These are phyloP conservation scores for Aaosphaeria pasadenensis DNA, from an alignment of 2,329 filamentous ascomycete species.

Conservation along the genomic window DNA sequence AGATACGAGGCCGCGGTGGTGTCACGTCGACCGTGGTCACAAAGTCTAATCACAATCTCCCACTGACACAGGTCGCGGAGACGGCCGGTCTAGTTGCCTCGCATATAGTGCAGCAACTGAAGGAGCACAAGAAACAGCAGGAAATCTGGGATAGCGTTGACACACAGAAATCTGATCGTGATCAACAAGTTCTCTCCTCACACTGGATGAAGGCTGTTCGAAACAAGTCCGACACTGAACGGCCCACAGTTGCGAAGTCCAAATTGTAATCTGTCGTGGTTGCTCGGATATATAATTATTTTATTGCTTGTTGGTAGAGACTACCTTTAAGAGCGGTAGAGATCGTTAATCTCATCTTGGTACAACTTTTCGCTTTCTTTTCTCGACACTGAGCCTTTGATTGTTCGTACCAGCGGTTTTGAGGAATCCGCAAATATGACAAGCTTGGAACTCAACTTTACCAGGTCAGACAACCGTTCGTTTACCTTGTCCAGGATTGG, in stretches of 20 bases:
- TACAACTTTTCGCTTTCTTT: slow-evolving; percentile 3
- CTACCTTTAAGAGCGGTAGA: background rate
- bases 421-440: background rate
- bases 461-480: background rate
- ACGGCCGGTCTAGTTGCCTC: background rate
- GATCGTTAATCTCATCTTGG: background rate
- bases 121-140: background rate
- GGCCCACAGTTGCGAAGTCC: background rate
- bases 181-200: background rate
- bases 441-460: background rate
- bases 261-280: no score
- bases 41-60: background rate
- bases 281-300: no score
- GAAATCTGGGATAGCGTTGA: background rate
- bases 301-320: no score
- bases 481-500: background rate
- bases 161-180: background rate
- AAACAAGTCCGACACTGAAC: background rate
- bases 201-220: background rate
- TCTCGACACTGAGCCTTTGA: slow-evolving; percentile 3
- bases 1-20: background rate
- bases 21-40: background rate
- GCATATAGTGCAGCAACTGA: background rate
- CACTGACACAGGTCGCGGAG: background rate
- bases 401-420: slow-evolving; percentile 4